phyloP scores from a whole-genome alignment of 768 basidiomycete species.

The Suillus lakei region DNA sequence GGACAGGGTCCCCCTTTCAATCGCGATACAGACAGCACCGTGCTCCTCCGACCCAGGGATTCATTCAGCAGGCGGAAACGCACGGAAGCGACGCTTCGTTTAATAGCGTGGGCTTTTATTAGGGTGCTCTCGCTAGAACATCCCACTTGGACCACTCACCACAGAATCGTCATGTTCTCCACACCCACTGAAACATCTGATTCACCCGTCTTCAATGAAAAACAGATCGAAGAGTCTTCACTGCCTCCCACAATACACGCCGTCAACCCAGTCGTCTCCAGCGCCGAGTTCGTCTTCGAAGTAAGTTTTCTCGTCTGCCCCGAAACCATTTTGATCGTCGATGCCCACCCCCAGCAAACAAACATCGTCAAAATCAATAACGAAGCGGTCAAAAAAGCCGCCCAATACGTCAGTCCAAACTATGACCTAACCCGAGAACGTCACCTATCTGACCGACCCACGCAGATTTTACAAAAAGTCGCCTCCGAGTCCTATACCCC shows the following conservation, averaged over 20 bases:
- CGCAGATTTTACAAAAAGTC: slow-evolving; percentile 66
- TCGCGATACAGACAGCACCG: neutral
- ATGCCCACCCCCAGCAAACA: slow-evolving; percentile 50
- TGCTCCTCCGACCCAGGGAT: neutral
- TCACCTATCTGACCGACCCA: neutral
- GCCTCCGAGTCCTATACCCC: slow-evolving; percentile 72
- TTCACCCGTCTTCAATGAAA: slow-evolving; percentile 12
- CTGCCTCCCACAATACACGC: slow-evolving; percentile 12
- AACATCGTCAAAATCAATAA: slow-evolving; percentile 63
- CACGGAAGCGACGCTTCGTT: neutral
- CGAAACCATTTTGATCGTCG: neutral
- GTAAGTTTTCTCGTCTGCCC: slow-evolving; percentile 39
- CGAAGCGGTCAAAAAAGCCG: slow-evolving; percentile 64
- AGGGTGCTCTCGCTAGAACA: neutral
- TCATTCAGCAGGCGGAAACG: neutral
- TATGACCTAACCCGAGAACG: slow-evolving; percentile 11
- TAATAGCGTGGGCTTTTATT: neutral
- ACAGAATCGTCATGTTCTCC: neutral
- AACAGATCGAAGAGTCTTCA: slow-evolving; percentile 14
- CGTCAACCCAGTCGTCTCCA: slow-evolving; percentile 63
- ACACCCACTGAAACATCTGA: neutral
- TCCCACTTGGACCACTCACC: neutral
- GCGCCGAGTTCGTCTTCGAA: slow-evolving; percentile 59
- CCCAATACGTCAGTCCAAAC: slow-evolving; percentile 56
- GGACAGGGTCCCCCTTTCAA: slow-evolving; percentile 1